Evolutionary conservation across 441 rosid genomes (phyloP).

Genomic region (Viola pubescens): DNA sequence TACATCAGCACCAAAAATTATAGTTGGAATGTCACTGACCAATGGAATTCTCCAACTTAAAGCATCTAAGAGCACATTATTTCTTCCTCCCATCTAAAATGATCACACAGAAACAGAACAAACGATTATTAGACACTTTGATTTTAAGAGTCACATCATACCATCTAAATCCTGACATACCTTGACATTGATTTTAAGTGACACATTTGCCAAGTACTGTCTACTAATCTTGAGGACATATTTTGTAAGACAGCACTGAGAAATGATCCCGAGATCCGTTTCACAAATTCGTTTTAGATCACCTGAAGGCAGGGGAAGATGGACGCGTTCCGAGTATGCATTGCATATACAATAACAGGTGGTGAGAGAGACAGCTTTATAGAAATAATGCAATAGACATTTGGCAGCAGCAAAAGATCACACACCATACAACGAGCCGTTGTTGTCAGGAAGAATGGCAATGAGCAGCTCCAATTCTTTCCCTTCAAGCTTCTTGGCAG

Average conservation of each 20-base stretch:
- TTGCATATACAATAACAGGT: not conserved
- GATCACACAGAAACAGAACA: not conserved
- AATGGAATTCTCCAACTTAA: not conserved
- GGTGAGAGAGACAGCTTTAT: not conserved
- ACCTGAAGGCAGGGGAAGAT: slow-evolving; percentile 12
- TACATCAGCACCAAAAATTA: slow-evolving; percentile 55
- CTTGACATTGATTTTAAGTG: slow-evolving; percentile 24
- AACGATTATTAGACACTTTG: not conserved
- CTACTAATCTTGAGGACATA: slow-evolving; percentile 16
- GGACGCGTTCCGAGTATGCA: not conserved
- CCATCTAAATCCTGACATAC: not conserved
- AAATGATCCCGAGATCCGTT: slow-evolving; percentile 21
- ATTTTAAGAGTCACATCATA: not conserved
- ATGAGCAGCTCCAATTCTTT: slow-evolving; percentile 37
- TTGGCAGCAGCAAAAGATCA: not conserved
- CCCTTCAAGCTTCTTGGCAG: slow-evolving; percentile 25
- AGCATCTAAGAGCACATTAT: slow-evolving; percentile 4
- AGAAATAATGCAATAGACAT: not conserved
- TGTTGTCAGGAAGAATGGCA: slow-evolving; percentile 35
- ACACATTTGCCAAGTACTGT: slow-evolving; percentile 21
- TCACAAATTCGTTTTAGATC: slow-evolving; percentile 22
- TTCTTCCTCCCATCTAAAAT: slow-evolving; percentile 4
- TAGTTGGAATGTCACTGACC: slow-evolving; percentile 2
- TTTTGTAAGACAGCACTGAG: slow-evolving; percentile 23
- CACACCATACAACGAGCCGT: slow-evolving; percentile 38